phyloP scores from a whole-genome alignment of 2,329 filamentous ascomycete species.

The Aspergillus pseudoviridinutans region DNA sequence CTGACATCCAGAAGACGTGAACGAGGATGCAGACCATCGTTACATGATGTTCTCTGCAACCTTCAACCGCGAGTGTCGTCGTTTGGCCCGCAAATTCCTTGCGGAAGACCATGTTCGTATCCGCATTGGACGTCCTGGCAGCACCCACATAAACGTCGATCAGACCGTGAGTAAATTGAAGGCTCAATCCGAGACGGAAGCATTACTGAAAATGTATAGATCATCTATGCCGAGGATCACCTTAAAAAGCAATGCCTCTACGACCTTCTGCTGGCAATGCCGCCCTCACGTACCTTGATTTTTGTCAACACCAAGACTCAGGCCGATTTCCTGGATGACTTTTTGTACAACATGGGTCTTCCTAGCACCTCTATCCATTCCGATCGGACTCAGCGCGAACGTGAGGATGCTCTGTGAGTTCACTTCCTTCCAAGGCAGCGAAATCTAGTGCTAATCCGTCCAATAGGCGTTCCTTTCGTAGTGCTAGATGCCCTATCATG shows the following conservation, averaged over 20 bases:
- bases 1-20: constrained; percentile 53
- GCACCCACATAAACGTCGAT: constrained; percentile 74
- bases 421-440: background rate
- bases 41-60: constrained; percentile 92
- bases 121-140: constrained; percentile 81
- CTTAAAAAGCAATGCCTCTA: constrained; percentile 68
- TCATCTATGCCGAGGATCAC: constrained; percentile 63
- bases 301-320: constrained; percentile 80
- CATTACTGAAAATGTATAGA: constrained; percentile 22
- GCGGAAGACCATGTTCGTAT: constrained; percentile 71
- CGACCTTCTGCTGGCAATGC: constrained; percentile 66
- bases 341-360: constrained; percentile 71
- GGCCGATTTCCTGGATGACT: constrained; percentile 85
- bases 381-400: constrained; percentile 82
- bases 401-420: constrained; percentile 80
- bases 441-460: background rate
- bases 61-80: constrained; percentile 75
- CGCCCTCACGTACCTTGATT: constrained; percentile 75
- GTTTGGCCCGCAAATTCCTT: constrained; percentile 73
- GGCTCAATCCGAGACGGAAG: background rate
- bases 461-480: constrained; percentile 69
- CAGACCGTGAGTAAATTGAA: constrained; percentile 52
- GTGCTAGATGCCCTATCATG: constrained; percentile 70
- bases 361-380: constrained; percentile 86
- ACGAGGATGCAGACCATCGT: constrained; percentile 66